Percentiles rank a stretch among this genome's conserved stretches.
phyloP scores from a whole-genome alignment of 225 moss, liverwort and hornwort genomes.

The Thuidium tamariscinum region DNA sequence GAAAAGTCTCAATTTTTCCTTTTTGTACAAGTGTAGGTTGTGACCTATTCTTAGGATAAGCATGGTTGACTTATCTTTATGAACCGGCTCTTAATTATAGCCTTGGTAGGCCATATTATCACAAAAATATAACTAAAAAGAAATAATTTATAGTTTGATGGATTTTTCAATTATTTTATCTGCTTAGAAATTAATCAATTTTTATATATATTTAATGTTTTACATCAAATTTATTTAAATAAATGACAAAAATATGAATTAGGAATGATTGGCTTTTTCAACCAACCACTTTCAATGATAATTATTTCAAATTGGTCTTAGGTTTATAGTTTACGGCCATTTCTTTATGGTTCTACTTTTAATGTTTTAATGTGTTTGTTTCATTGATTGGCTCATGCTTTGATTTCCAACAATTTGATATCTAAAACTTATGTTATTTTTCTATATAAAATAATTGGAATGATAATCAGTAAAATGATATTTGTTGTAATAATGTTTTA shows the following conservation, averaged over 20 bases:
- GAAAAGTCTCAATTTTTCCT: background rate
- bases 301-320: too few relatives aligned
- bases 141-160: background rate
- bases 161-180: background rate
- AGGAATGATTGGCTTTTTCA: background rate
- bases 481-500: too few relatives aligned
- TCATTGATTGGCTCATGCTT: background rate
- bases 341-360: background rate
- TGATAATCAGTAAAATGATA: too few relatives aligned
- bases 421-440: accelerated
- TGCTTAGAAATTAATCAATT: background rate
- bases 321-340: too few relatives aligned
- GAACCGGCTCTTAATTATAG: background rate
- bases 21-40: background rate
- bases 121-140: background rate
- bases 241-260: background rate
- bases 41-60: accelerated
- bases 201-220: too few relatives aligned
- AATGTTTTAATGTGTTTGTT: too few relatives aligned
- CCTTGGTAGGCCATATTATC: background rate
- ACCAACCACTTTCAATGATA: too few relatives aligned
- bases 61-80: background rate
- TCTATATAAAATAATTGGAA: too few relatives aligned
- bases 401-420: background rate
- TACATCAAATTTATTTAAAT: background rate